These are phyloP conservation scores for Agaricus bisporus DNA, from an alignment of 768 basidiomycete genomes.

Conservation along the genomic window DNA sequence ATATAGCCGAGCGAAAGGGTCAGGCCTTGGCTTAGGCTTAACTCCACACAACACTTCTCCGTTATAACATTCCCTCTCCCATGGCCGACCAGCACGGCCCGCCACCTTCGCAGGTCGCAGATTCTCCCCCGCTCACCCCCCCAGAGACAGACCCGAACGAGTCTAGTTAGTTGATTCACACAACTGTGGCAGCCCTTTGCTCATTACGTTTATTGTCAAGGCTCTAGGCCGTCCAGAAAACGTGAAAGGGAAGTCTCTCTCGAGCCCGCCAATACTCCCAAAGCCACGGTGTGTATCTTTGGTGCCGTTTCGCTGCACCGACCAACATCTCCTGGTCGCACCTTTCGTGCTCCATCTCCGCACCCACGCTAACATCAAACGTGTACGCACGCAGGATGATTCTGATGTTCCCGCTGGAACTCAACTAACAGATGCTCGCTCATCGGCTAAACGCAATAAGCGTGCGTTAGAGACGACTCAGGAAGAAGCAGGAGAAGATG, in stretches of 20 bases:
- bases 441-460: constrained; percentile 75
- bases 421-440: constrained; percentile 47
- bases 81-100: constrained; percentile 4
- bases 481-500: constrained; percentile 50
- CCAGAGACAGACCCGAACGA: constrained; percentile 7
- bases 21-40: constrained; percentile 4
- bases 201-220: constrained; percentile 23
- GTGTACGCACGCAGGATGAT: constrained; percentile 33
- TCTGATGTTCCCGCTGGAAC: constrained; percentile 26
- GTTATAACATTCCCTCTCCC: not conserved
- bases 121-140: constrained; percentile 13
- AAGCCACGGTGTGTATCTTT: constrained; percentile 30
- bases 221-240: constrained; percentile 53
- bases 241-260: constrained; percentile 74
- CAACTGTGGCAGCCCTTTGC: constrained; percentile 5
- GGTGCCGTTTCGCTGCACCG: not conserved
- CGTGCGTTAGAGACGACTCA: constrained; percentile 53
- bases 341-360: constrained; percentile 5
- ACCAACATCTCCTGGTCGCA: constrained; percentile 10
- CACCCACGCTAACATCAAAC: constrained; percentile 10
- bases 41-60: constrained; percentile 1
- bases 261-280: constrained; percentile 55
- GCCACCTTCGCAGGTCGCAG: not conserved
- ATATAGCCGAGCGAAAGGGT: constrained; percentile 27
- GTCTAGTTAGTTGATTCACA: constrained; percentile 10